phyloP scores from a whole-genome alignment of 441 rosid species.

The Adansonia madagascariensis region DNA sequence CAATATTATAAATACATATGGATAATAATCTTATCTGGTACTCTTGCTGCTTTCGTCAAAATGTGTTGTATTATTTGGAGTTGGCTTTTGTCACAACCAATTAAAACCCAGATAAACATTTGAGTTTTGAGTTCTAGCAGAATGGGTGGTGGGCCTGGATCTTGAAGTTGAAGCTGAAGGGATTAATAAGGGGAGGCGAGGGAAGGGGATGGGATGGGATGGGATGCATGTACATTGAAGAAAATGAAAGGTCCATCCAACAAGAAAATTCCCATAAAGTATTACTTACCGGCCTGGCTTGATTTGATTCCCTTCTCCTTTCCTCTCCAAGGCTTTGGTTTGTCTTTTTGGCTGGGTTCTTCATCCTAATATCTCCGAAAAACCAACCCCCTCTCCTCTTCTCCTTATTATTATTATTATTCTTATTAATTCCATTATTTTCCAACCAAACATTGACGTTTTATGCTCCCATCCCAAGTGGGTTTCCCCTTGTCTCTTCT shows the following conservation, averaged over 20 bases:
- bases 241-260: slow-evolving; percentile 28
- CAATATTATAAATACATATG: neutral
- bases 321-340: slow-evolving; percentile 14
- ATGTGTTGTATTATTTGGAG: slow-evolving; percentile 31
- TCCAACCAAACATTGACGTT: slow-evolving; percentile 37
- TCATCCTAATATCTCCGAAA: neutral
- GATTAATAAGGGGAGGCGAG: neutral
- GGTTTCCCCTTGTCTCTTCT: slow-evolving; percentile 23
- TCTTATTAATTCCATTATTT: slow-evolving; percentile 20
- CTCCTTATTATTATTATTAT: neutral
- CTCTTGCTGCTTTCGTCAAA: slow-evolving; percentile 9
- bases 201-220: neutral
- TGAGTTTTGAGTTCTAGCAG: slow-evolving; percentile 29
- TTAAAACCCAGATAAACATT: slow-evolving; percentile 28
- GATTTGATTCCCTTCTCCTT: neutral
- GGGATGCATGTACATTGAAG: slow-evolving; percentile 14
- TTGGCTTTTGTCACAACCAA: slow-evolving; percentile 28
- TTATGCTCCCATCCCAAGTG: slow-evolving; percentile 24
- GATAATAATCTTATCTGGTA: slow-evolving; percentile 27
- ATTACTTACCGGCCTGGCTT: slow-evolving; percentile 16
- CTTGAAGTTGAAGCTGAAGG: neutral
- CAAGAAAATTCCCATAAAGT: slow-evolving; percentile 34
- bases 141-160: slow-evolving; percentile 53
- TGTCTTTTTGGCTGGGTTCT: slow-evolving; percentile 50
- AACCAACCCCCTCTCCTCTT: neutral